Evolutionary conservation across 179 eudicot species (phyloP).

Genomic region (Carnegiea gigantea): DNA sequence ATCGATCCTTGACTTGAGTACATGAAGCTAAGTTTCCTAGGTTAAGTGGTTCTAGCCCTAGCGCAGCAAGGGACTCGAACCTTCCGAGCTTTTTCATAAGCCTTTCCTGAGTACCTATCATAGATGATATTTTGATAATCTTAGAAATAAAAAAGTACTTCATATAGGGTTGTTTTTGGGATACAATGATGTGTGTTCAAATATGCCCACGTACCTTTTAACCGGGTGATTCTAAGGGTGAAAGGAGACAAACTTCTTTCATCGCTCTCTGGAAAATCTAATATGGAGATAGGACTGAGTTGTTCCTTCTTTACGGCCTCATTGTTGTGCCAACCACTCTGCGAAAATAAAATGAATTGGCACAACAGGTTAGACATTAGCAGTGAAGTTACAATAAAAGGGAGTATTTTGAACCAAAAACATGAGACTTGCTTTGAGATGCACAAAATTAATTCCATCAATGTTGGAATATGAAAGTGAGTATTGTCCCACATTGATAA

Average conservation of each 20-base stretch:
- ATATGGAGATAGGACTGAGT: slow-evolving; percentile 73
- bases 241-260: slow-evolving; percentile 57
- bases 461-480: too few relatives aligned
- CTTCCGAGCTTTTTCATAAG: slow-evolving; percentile 54
- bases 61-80: slow-evolving; percentile 48
- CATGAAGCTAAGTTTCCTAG: slow-evolving; percentile 48
- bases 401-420: too few relatives aligned
- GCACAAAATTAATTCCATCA: too few relatives aligned
- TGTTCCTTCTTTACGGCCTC: slow-evolving; percentile 50
- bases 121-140: neutral
- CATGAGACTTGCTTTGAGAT: too few relatives aligned
- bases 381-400: too few relatives aligned
- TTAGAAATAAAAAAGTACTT: neutral
- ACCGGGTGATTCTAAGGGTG: slow-evolving; percentile 34
- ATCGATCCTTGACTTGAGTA: slow-evolving; percentile 23
- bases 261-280: slow-evolving; percentile 58
- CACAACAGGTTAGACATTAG: too few relatives aligned
- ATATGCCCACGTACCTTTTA: slow-evolving; percentile 42
- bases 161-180: neutral
- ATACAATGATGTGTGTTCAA: neutral
- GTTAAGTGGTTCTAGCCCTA: slow-evolving; percentile 56
- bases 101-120: slow-evolving; percentile 53
- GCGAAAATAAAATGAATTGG: neutral
- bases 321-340: slow-evolving; percentile 26
- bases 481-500: too few relatives aligned